phyloP scores from a whole-genome alignment of 1,284 basidiomycete species.

The Inonotus obliquus region DNA sequence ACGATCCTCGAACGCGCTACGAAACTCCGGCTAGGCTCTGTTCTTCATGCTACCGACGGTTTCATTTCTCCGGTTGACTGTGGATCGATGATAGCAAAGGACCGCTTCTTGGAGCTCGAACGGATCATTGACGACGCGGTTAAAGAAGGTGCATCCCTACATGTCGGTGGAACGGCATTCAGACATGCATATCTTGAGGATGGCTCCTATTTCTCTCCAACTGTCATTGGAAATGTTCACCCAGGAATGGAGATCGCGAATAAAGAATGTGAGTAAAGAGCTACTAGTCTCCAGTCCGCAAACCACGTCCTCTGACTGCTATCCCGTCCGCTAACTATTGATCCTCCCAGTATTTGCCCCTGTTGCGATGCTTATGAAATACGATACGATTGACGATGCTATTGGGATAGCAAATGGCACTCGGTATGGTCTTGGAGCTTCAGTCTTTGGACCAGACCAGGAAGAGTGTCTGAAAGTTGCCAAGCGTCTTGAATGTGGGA shows the following conservation, averaged over 20 bases:
- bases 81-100: conserved; percentile 76
- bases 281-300: not conserved
- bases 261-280: conserved; percentile 62
- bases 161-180: conserved; percentile 63
- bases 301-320: conserved; percentile 15
- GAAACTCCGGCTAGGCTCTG: conserved; percentile 68
- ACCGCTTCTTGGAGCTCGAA: conserved; percentile 69
- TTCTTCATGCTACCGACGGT: conserved; percentile 58
- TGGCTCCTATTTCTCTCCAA: conserved; percentile 83
- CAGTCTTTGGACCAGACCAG: conserved; percentile 87
- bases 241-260: conserved; percentile 72
- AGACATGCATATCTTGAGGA: conserved; percentile 60
- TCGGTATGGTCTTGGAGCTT: conserved; percentile 88
- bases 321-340: not conserved
- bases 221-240: conserved; percentile 81
- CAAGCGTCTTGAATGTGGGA: conserved; percentile 80
- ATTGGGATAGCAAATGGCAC: conserved; percentile 84
- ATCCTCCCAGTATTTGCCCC: conserved; percentile 75
- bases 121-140: conserved; percentile 67
- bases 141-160: conserved; percentile 66
- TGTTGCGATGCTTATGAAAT: conserved; percentile 79
- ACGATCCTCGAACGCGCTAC: conserved; percentile 59
- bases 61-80: conserved; percentile 70
- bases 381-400: conserved; percentile 77
- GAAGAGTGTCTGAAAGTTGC: conserved; percentile 76